Evolutionary conservation across 352 stramenopile genomes (phyloP).

Genomic region (Peronospora destructor): DNA sequence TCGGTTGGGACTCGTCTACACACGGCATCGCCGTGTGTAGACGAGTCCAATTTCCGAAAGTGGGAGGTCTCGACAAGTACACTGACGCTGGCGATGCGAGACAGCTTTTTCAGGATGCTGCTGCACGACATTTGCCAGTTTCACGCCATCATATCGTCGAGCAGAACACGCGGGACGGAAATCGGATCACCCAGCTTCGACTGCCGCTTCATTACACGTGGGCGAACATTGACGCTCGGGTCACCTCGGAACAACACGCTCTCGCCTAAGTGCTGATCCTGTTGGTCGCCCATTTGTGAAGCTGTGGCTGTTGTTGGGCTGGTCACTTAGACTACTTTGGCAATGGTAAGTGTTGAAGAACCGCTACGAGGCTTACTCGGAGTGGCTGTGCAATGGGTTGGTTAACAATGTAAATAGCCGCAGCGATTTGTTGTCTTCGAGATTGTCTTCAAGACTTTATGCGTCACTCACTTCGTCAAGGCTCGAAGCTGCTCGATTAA

Average conservation of each 20-base stretch:
- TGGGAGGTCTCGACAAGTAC: conserved; percentile 64
- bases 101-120: conserved; percentile 65
- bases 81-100: conserved; percentile 60
- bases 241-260: conserved; percentile 31
- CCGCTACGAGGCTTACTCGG: conserved; percentile 28
- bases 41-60: conserved; percentile 39
- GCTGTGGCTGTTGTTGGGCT: conserved; percentile 32
- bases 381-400: conserved; percentile 32
- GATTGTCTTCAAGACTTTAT: conserved; percentile 28
- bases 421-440: conserved; percentile 32
- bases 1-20: no score
- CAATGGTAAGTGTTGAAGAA: conserved; percentile 27
- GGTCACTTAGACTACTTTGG: conserved; percentile 28
- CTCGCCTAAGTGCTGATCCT: conserved; percentile 8
- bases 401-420: conserved; percentile 37
- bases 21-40: conserved; percentile 47
- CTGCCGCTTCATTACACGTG: conserved; percentile 62
- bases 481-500: conserved; percentile 57
- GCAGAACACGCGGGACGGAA: conserved; percentile 63
- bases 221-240: conserved; percentile 20
- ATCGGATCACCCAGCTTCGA: conserved; percentile 58
- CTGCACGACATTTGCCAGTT: conserved; percentile 72
- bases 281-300: background rate
- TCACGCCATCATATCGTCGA: conserved; percentile 56
- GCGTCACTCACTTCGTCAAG: conserved; percentile 33